Evolutionary conservation across 192 early-diverging fungal genomes (phyloP).

Genomic region (Rhizophagus prolifer): DNA sequence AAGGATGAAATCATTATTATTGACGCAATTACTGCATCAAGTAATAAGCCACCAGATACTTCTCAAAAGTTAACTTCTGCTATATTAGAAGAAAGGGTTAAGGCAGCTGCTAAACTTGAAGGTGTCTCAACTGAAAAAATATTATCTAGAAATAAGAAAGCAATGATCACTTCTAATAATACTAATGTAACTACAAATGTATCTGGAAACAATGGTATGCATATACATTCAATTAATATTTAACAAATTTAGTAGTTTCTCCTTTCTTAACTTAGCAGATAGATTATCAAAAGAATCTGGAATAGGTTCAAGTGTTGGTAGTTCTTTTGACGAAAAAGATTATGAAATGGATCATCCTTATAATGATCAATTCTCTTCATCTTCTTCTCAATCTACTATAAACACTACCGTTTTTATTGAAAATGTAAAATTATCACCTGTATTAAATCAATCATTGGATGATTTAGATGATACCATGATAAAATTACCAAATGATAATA

Average conservation of each 20-base stretch:
- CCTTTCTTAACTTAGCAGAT: background rate
- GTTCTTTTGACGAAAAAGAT: constrained; percentile 14
- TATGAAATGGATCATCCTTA: background rate
- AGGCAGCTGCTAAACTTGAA: constrained; percentile 19
- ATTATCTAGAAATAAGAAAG: background rate
- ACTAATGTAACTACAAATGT: background rate
- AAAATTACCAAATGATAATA: constrained; percentile 1
- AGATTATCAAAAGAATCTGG: constrained; percentile 29
- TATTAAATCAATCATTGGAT: constrained; percentile 16
- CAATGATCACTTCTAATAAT: background rate
- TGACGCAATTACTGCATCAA: no score
- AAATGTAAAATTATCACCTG: background rate
- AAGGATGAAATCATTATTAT: constrained; percentile 10
- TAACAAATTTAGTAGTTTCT: background rate
- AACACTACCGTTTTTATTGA: background rate
- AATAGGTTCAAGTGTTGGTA: constrained; percentile 18
- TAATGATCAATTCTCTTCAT: background rate
- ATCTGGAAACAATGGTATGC: background rate
- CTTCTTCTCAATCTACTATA: background rate
- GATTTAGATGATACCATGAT: constrained; percentile 6
- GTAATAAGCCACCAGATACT: no score
- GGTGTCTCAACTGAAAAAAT: background rate
- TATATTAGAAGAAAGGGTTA: background rate
- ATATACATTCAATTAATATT: background rate
- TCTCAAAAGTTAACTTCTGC: background rate